Conservation (phyloP, 148 eudicot species). For the Spergularia bocconei region DNA sequence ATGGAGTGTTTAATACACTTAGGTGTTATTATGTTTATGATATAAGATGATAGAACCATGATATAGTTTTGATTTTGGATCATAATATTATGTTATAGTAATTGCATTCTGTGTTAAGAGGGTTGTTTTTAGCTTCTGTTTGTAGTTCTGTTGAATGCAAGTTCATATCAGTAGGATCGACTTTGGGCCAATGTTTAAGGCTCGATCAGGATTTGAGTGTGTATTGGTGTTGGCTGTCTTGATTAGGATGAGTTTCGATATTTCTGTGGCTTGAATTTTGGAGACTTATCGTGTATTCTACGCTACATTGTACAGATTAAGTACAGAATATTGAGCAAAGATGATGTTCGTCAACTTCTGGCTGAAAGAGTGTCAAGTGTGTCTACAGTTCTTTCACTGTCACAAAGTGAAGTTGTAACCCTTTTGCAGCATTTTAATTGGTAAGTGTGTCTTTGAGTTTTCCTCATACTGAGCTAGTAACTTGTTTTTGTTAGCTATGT, state of each 20-base stretch:
- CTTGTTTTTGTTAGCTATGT: background rate
- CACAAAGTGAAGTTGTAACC: constrained; percentile 15
- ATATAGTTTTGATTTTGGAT: background rate
- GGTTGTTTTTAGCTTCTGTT: background rate
- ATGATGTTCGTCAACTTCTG: constrained; percentile 18
- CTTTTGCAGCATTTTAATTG: constrained; percentile 29
- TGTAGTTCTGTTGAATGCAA: background rate
- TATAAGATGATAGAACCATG: too few relatives aligned
- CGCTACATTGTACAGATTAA: constrained; percentile 14
- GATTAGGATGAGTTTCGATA: too few relatives aligned
- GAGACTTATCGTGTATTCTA: background rate
- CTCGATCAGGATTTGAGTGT: background rate
- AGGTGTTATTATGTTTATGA: too few relatives aligned
- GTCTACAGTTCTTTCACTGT: constrained; percentile 10
- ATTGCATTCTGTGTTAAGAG: background rate
- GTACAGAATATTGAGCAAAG: constrained; percentile 23
- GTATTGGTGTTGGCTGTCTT: background rate
- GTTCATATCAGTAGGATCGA: background rate
- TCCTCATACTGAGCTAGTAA: background rate
- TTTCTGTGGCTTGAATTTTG: background rate
- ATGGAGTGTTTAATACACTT: too few relatives aligned
- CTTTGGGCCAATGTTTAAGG: background rate
- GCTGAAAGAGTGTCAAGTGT: constrained; percentile 15
- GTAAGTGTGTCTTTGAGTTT: constrained; percentile 12
- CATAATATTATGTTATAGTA: background rate